phyloP scores from a whole-genome alignment of 2,329 filamentous ascomycete species.

The Fusarium liriodendri region DNA sequence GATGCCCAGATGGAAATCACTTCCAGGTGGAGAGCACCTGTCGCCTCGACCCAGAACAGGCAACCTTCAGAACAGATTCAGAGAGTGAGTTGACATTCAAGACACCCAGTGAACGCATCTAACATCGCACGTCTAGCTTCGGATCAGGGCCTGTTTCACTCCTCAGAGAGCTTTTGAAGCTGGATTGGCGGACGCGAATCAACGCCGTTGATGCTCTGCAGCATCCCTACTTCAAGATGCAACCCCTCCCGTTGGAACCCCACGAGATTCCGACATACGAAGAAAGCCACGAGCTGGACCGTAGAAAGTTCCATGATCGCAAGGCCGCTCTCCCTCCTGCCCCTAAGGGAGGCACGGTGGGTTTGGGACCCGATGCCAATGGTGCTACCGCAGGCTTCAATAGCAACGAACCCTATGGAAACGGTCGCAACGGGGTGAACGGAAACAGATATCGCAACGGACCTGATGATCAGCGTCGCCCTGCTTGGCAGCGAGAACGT shows the following conservation, averaged over 20 bases:
- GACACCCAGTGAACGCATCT: neutral
- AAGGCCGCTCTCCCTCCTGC: slow-evolving; percentile 88
- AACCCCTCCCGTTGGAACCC: slow-evolving; percentile 82
- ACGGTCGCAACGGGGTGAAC: slow-evolving; percentile 59
- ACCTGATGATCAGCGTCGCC: slow-evolving; percentile 60
- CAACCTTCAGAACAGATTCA: slow-evolving; percentile 79
- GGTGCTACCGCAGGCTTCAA: slow-evolving; percentile 60
- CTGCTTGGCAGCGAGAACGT: slow-evolving; percentile 67
- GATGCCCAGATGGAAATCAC: slow-evolving; percentile 89
- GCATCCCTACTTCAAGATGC: slow-evolving; percentile 88
- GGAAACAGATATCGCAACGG: slow-evolving; percentile 57
- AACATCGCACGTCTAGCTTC: slow-evolving; percentile 58
- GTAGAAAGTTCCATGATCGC: slow-evolving; percentile 88
- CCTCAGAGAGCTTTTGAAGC: slow-evolving; percentile 82
- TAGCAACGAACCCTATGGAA: slow-evolving; percentile 61
- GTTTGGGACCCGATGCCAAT: slow-evolving; percentile 72
- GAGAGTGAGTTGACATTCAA: slow-evolving; percentile 64
- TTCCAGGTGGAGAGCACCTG: slow-evolving; percentile 85
- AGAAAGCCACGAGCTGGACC: slow-evolving; percentile 96
- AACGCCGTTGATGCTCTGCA: slow-evolving; percentile 95
- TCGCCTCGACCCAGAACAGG: slow-evolving; percentile 70
- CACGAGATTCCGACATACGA: slow-evolving; percentile 92
- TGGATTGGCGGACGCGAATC: slow-evolving; percentile 89
- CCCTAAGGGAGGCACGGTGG: slow-evolving; percentile 90
- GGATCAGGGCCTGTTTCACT: slow-evolving; percentile 81